Evolutionary conservation across 2,329 filamentous ascomycete genomes (phyloP), one percentile per base, ranked within the genome.

Genomic region (Helotiales sp.): DNA sequence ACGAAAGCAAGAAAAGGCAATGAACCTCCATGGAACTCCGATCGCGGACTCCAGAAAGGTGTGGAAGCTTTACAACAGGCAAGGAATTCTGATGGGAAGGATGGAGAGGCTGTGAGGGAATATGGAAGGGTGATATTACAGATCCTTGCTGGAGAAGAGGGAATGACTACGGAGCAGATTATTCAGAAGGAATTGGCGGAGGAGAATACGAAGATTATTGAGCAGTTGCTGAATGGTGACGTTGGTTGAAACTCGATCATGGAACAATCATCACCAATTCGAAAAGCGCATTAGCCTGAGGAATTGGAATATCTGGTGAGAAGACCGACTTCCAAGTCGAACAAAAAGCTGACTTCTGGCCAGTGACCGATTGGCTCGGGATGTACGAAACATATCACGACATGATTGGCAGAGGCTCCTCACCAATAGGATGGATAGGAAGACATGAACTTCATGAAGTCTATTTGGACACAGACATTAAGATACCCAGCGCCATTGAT

Each of bases 61-160:
- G 79, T 82, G 44, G 75, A 79, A 19, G 79, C 78, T 13, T 72
- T 88, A 57, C 78, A 79, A 40, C 76, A 71, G 54, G 79, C 81
- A 31, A 76, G 81, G 57, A 74, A 75, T 30, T 75, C 77, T 29
- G 75, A 78, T 1, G 77, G 79, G n/a, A 77, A 80, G 63, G 80
- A 80, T 57, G 83, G 83, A 29, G 82, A 86, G 63, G 84, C 76
- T 4, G 74, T 88, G 29, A 74, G 80, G 52, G 85, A 87, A 70
- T 88, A 85, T 66, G 81, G 79, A 47, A 81, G 83, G 60, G 72
- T 87, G 22, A 77, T 87, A 17, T 66, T 80, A 48, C 75, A 79
- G 55, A 70, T 85, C 31, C 73, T 85, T 22, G 72, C 72, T 8
- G 60, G 65, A 9, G 67, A 67, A 13, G 51, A 63, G 2, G 61